Evolutionary conservation across 257 asterid species (phyloP).

Genomic region (Lavandula angustifolia): DNA sequence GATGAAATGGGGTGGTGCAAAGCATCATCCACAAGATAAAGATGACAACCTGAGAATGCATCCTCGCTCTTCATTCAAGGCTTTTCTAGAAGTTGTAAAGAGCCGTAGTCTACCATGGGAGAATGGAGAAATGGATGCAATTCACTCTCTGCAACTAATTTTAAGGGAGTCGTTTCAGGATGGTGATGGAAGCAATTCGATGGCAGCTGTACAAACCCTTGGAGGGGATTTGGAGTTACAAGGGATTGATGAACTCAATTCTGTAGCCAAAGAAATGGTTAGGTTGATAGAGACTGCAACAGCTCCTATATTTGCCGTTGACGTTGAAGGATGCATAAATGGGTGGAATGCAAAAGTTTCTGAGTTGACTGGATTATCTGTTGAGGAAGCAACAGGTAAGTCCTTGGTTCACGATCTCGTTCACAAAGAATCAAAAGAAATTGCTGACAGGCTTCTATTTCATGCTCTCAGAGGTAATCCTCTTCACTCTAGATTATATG

Average conservation of each 20-base stretch:
- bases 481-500: slow-evolving; percentile 8
- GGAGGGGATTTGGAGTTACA: slow-evolving; percentile 45
- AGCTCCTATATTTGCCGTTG: slow-evolving; percentile 63
- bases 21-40: slow-evolving; percentile 81
- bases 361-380: slow-evolving; percentile 63
- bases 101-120: slow-evolving; percentile 93
- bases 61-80: slow-evolving; percentile 90
- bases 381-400: slow-evolving; percentile 70
- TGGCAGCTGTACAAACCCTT: slow-evolving; percentile 51
- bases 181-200: slow-evolving; percentile 51
- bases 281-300: slow-evolving; percentile 62
- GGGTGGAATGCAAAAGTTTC: slow-evolving; percentile 65
- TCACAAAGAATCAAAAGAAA: slow-evolving; percentile 63
- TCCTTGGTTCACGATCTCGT: slow-evolving; percentile 67
- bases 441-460: slow-evolving; percentile 54
- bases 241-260: slow-evolving; percentile 53
- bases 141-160: slow-evolving; percentile 83
- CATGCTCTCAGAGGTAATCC: slow-evolving; percentile 67
- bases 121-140: slow-evolving; percentile 88
- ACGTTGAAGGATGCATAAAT: slow-evolving; percentile 48
- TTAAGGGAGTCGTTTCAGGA: slow-evolving; percentile 70
- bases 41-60: slow-evolving; percentile 85
- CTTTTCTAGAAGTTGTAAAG: slow-evolving; percentile 87
- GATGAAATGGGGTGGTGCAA: slow-evolving; percentile 93
- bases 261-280: slow-evolving; percentile 62